Conservation (phyloP, 306 rosid species). For the Dalbergia oliveri region DNA sequence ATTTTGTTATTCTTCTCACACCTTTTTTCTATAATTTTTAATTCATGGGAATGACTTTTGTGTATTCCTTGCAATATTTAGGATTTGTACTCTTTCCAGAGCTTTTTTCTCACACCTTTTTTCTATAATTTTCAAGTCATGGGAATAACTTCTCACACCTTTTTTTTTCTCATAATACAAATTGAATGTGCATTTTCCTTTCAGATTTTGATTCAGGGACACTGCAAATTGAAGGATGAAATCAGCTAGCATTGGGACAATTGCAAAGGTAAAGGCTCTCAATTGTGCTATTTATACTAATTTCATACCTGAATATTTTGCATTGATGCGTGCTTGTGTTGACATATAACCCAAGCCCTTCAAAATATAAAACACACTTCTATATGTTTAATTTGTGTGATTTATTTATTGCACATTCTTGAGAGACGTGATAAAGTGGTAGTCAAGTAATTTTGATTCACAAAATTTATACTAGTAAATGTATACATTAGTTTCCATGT, state of each 20-base stretch:
- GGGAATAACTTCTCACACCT: too few species aligned
- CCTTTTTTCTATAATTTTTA: too few species aligned
- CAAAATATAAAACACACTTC: slow-evolving; percentile 10
- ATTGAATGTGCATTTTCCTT: too few species aligned
- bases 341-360: not conserved
- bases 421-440: slow-evolving; percentile 21
- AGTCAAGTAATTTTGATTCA: slow-evolving; percentile 20
- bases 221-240: too few species aligned
- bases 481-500: slow-evolving; percentile 16
- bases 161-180: too few species aligned
- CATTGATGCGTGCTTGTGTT: slow-evolving; percentile 20
- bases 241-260: slow-evolving; percentile 77
- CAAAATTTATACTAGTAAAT: slow-evolving; percentile 5
- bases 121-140: too few species aligned
- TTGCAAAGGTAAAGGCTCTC: slow-evolving; percentile 77
- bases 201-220: too few species aligned
- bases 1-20: too few species aligned
- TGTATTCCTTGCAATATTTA: too few species aligned
- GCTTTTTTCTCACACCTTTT: too few species aligned
- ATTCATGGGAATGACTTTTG: too few species aligned
- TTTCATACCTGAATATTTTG: slow-evolving; percentile 17
- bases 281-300: slow-evolving; percentile 24
- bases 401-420: slow-evolving; percentile 20
- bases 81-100: too few species aligned
- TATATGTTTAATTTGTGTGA: slow-evolving; percentile 1